Conservation (phyloP, 208 protist species). For the Crithidia expoeki region DNA sequence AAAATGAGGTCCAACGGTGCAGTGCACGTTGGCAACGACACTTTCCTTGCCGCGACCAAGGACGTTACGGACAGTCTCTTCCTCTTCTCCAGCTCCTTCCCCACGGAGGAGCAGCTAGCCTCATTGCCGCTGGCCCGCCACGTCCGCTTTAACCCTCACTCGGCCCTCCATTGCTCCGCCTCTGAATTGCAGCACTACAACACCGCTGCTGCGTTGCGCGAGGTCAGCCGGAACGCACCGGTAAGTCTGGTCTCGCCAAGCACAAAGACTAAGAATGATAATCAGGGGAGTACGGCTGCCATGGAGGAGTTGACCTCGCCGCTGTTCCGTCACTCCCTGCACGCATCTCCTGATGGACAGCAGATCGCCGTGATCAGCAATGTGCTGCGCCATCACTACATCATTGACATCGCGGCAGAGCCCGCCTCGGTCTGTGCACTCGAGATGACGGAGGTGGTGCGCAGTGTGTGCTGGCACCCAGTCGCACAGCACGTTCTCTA, state of each 20-base stretch:
- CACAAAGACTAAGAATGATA: neutral
- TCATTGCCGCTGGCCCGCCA: constrained; percentile 40
- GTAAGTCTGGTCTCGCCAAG: neutral
- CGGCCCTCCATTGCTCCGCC: constrained; percentile 17
- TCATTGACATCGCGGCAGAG: constrained; percentile 51
- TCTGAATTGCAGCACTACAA: constrained; percentile 19
- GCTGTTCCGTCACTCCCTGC: constrained; percentile 50
- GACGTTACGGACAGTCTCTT: constrained; percentile 49
- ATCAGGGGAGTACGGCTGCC: neutral
- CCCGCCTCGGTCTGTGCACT: constrained; percentile 59
- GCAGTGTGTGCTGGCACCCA: constrained; percentile 74
- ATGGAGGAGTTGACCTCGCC: neutral
- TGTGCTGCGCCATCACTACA: constrained; percentile 50
- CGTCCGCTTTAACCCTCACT: constrained; percentile 26
- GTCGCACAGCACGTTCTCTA: constrained; percentile 36
- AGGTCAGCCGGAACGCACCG: neutral
- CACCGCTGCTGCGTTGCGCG: neutral
- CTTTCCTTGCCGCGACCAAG: constrained; percentile 59
- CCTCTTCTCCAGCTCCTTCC: constrained; percentile 69
- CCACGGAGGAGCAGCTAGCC: constrained; percentile 40
- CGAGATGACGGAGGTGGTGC: constrained; percentile 53
- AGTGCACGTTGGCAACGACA: constrained; percentile 82
- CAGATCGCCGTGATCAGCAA: constrained; percentile 69
- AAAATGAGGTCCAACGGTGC: constrained; percentile 84
- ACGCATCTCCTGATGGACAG: constrained; percentile 57